These are phyloP conservation scores for Cladosporium sp. DNA, from an alignment of 2,329 filamentous ascomycete species.

Conservation along the genomic window DNA sequence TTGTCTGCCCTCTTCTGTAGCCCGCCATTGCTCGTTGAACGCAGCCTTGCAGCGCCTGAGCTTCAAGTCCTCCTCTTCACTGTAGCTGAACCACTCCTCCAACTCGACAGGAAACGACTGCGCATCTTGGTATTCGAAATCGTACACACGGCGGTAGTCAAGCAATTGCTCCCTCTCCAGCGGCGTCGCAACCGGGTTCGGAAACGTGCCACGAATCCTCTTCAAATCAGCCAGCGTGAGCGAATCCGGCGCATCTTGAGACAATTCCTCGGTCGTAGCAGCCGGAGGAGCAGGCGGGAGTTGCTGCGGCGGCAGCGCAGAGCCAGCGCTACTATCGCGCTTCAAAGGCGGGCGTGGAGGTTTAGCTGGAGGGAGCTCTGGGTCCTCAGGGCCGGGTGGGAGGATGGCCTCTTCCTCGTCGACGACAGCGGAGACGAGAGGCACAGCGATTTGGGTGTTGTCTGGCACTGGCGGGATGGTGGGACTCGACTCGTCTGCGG, in stretches of 20 bases:
- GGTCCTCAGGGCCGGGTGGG: conserved; percentile 11
- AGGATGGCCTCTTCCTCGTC: conserved; percentile 10
- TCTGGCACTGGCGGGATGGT: conserved; percentile 34
- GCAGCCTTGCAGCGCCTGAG: conserved; percentile 73
- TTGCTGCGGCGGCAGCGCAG: conserved; percentile 45
- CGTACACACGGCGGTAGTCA: conserved; percentile 59
- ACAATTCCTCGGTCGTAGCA: conserved; percentile 33
- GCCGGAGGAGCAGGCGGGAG: conserved; percentile 45
- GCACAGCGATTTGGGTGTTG: conserved; percentile 25
- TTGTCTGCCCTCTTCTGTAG: conserved; percentile 41
- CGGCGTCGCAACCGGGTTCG: conserved; percentile 33
- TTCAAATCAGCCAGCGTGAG: conserved; percentile 52
- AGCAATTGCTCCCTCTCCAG: conserved; percentile 35
- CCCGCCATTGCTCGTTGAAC: conserved; percentile 74
- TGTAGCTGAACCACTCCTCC: conserved; percentile 97
- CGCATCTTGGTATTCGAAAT: conserved; percentile 65
- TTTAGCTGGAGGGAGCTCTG: conserved; percentile 12
- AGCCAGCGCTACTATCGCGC: conserved; percentile 39
- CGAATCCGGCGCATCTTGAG: conserved; percentile 44
- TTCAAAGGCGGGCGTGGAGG: conserved; percentile 42
- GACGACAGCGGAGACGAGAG: conserved; percentile 7
- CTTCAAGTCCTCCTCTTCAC: conserved; percentile 79
- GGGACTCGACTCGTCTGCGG: conserved; percentile 37
- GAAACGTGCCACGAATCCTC: conserved; percentile 48
- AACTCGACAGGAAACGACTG: conserved; percentile 77